Percentiles rank a stretch among this genome's conserved stretches.
Conservation (phyloP, 176 grass and related monocot genomes). For the Areca catechu region DNA sequence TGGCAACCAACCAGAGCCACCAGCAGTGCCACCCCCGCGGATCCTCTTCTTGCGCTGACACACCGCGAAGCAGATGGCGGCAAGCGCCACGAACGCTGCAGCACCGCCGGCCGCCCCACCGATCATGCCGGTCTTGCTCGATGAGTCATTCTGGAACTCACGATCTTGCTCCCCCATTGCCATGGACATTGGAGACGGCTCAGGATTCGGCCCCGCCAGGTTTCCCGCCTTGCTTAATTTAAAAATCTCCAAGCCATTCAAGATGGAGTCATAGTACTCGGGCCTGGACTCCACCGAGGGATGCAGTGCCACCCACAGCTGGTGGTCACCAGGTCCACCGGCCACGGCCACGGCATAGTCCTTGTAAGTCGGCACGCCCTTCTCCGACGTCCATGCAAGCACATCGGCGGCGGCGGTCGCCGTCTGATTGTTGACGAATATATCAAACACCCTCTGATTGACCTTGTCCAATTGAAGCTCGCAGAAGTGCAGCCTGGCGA, state of each 20-base stretch:
- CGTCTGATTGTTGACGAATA: constrained; percentile 8
- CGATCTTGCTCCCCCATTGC: too few relatives aligned
- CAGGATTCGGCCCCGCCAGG: constrained; percentile 7
- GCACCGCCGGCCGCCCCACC: too few relatives aligned
- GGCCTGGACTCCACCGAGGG: not conserved
- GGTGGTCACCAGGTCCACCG: not conserved
- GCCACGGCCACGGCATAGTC: constrained; percentile 1
- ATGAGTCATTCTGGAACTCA: too few relatives aligned
- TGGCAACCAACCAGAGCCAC: too few relatives aligned
- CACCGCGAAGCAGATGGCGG: too few relatives aligned
- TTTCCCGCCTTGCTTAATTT: constrained; percentile 2
- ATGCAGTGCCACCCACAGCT: constrained; percentile 10
- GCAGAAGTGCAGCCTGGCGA: constrained; percentile 10
- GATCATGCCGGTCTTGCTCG: too few relatives aligned
- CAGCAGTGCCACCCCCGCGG: too few relatives aligned
- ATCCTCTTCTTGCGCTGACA: too few relatives aligned
- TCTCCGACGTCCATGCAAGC: not conserved
- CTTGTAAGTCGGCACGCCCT: constrained; percentile 4
- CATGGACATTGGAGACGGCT: not conserved
- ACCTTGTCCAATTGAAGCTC: constrained; percentile 10
- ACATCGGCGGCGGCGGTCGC: not conserved
- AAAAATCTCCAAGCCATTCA: constrained; percentile 15
- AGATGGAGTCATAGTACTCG: constrained; percentile 6
- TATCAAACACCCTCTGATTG: constrained; percentile 14
- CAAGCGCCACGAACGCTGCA: too few relatives aligned